Evolutionary conservation across 1,284 basidiomycete species (phyloP).

Genomic region (Stygiomarasmius scandens): DNA sequence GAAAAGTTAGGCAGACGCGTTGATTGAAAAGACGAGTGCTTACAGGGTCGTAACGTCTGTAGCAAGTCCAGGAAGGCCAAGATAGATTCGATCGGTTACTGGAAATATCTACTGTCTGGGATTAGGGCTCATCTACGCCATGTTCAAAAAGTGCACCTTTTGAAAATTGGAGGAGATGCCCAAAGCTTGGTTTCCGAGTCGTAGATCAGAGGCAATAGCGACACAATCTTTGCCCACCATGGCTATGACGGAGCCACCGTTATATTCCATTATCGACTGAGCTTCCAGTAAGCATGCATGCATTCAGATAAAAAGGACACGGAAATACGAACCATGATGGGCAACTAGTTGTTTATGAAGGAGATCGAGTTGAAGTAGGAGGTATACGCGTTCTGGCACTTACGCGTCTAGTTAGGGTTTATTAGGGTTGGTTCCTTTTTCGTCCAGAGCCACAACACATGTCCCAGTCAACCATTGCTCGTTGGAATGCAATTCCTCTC

Average conservation of each 20-base stretch:
- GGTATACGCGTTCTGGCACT: constrained; percentile 32
- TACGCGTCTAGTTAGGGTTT: constrained; percentile 29
- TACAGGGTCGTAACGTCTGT: constrained; percentile 93
- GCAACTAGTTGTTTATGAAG: constrained; percentile 14
- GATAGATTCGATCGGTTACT: constrained; percentile 89
- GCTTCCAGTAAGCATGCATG: neutral
- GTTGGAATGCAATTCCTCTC: constrained; percentile 73
- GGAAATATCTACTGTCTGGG: constrained; percentile 81
- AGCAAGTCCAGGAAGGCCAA: constrained; percentile 92
- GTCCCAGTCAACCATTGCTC: constrained; percentile 65
- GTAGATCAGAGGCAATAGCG: constrained; percentile 95
- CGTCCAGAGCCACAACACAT: constrained; percentile 35
- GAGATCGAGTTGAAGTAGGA: constrained; percentile 13
- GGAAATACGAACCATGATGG: constrained; percentile 42
- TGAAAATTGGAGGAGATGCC: constrained; percentile 93
- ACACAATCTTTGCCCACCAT: constrained; percentile 99
- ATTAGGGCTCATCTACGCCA: constrained; percentile 4
- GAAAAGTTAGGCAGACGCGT: constrained; percentile 14
- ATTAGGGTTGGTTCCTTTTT: neutral
- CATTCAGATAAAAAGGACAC: neutral
- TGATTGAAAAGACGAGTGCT: constrained; percentile 29
- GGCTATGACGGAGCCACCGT: constrained; percentile 97
- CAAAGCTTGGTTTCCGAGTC: constrained; percentile 89
- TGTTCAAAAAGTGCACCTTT: constrained; percentile 60
- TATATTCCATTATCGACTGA: constrained; percentile 85